These are phyloP conservation scores for Pseudofabraea citricarpa DNA, from an alignment of 2,329 filamentous ascomycete genomes.

Conservation along the genomic window DNA sequence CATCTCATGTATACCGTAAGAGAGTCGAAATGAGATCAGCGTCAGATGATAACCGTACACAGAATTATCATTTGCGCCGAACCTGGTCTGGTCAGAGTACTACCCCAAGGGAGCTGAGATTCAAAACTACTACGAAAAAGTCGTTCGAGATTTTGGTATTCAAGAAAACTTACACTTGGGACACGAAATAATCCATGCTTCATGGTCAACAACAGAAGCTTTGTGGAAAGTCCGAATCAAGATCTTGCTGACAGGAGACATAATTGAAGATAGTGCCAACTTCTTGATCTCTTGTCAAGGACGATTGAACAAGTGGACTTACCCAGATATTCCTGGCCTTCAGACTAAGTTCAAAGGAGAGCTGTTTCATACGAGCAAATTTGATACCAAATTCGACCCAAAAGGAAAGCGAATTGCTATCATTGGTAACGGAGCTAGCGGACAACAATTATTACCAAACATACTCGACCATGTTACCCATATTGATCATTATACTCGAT, in stretches of 20 bases:
- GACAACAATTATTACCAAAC: conserved; percentile 43
- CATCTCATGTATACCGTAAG: conserved; percentile 33
- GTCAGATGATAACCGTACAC: no score
- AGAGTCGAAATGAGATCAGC: no score
- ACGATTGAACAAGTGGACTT: conserved; percentile 9
- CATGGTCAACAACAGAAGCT: conserved; percentile 13
- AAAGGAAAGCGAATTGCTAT: conserved; percentile 40
- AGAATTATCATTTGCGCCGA: conserved; percentile 32
- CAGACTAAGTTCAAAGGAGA: conserved; percentile 38
- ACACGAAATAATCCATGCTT: conserved; percentile 16
- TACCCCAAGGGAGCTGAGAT: conserved; percentile 30
- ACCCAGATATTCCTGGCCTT: conserved; percentile 38
- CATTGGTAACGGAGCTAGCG: conserved; percentile 44
- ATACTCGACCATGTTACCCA: conserved; percentile 36
- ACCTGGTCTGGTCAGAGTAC: conserved; percentile 33
- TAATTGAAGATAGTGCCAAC: neutral
- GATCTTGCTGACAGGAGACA: neutral
- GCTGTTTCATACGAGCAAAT: conserved; percentile 36
- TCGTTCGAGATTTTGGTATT: conserved; percentile 27
- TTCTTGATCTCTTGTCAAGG: conserved; percentile 2
- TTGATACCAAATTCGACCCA: conserved; percentile 39
- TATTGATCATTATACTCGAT: conserved; percentile 40
- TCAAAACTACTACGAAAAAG: conserved; percentile 29
- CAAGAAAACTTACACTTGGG: conserved; percentile 20
- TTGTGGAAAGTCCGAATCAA: conserved; percentile 24